A percentile compares a stretch with the other conserved stretches of the same genome.
Conservation (phyloP, 2,329 filamentous ascomycete genomes). For the Cyphellophora europaea region DNA sequence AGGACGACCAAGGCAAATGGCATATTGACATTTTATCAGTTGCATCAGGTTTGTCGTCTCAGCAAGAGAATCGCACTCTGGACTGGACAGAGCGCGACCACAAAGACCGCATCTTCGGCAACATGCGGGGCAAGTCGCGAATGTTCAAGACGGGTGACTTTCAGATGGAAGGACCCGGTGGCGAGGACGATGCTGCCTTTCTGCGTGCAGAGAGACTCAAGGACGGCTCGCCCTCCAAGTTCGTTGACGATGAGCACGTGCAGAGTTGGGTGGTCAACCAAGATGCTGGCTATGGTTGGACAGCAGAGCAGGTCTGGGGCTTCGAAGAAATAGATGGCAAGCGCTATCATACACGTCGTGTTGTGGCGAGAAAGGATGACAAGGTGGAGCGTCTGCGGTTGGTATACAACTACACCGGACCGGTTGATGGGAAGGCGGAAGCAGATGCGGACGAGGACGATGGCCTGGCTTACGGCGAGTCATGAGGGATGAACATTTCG, state of each 20-base stretch:
- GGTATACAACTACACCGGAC: constrained; percentile 29
- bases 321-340: constrained; percentile 33
- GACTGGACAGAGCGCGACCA: constrained; percentile 56
- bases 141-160: constrained; percentile 21
- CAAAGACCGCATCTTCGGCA: constrained; percentile 71
- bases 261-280: constrained; percentile 42
- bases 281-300: constrained; percentile 36
- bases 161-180: constrained; percentile 28
- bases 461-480: background rate
- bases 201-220: constrained; percentile 30
- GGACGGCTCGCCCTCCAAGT: constrained; percentile 51
- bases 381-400: constrained; percentile 28
- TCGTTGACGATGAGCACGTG: constrained; percentile 47
- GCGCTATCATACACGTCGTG: constrained; percentile 32
- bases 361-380: constrained; percentile 29
- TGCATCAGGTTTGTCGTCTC: constrained; percentile 61
- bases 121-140: constrained; percentile 51
- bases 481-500: too few species aligned
- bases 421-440: constrained; percentile 5
- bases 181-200: constrained; percentile 28
- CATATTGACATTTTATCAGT: constrained; percentile 67
- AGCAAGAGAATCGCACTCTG: constrained; percentile 46
- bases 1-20: constrained; percentile 35
- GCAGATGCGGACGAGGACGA: too few species aligned
- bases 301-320: constrained; percentile 40